Conservation (phyloP, 2,329 filamentous ascomycete species). For the Nemania bipapillata region DNA sequence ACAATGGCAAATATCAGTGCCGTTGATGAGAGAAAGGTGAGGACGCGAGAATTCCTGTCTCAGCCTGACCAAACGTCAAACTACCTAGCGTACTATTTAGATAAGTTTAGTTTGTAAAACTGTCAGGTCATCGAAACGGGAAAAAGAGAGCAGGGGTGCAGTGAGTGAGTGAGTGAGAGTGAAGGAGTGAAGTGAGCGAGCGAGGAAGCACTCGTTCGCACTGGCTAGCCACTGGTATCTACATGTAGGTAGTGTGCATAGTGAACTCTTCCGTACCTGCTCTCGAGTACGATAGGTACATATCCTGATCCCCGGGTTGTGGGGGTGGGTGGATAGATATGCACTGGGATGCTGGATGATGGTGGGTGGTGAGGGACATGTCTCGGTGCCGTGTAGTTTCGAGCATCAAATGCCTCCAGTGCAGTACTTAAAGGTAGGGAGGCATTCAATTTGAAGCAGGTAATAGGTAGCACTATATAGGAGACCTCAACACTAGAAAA, state of each 20-base stretch:
- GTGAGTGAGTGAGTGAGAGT: not conserved
- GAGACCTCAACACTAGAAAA: not conserved
- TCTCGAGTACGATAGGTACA: not conserved
- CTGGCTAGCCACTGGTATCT: constrained; percentile 2
- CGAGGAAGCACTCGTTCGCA: constrained; percentile 3
- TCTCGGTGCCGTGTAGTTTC: constrained; percentile 12
- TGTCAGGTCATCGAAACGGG: constrained; percentile 22
- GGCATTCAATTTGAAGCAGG: not conserved
- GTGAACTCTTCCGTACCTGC: not conserved
- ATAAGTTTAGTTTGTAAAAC: not conserved
- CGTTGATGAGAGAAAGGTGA: constrained; percentile 4
- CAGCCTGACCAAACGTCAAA: constrained; percentile 3
- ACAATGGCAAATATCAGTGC: not conserved
- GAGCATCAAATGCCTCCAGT: constrained; percentile 16
- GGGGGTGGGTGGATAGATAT: constrained; percentile 18
- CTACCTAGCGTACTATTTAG: constrained; percentile 4
- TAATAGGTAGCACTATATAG: no score
- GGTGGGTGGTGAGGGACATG: not conserved
- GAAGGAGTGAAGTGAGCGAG: constrained; percentile 11
- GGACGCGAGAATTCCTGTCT: constrained; percentile 3
- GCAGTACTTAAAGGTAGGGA: no score
- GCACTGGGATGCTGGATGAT: constrained; percentile 15
- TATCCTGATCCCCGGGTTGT: constrained; percentile 7
- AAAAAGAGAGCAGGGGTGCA: constrained; percentile 17
- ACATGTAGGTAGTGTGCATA: not conserved